These are phyloP conservation scores for Senna siamea DNA, from an alignment of 306 rosid species.

Conservation along the genomic window DNA sequence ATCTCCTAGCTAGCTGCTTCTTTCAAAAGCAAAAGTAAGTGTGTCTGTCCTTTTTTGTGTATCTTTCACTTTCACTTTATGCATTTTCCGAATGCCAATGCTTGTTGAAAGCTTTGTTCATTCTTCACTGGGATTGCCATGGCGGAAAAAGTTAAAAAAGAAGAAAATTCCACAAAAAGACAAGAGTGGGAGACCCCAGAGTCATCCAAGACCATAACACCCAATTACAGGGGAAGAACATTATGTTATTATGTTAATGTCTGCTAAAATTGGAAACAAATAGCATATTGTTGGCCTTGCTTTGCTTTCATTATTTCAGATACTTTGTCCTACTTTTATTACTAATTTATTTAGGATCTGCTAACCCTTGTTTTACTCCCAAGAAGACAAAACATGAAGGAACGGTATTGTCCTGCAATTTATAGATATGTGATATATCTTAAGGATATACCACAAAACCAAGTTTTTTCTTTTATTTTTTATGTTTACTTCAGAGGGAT, in stretches of 20 bases:
- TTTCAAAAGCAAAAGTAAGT: not conserved
- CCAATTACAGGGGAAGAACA: not conserved
- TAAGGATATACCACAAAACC: too few species aligned
- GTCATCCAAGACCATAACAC: not conserved
- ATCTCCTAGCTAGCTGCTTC: not conserved
- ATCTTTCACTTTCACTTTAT: slow-evolving; percentile 32
- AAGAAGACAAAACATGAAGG: not conserved
- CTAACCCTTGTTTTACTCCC: not conserved
- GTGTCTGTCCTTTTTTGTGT: not conserved
- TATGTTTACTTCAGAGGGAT: too few species aligned
- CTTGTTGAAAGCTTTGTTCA: slow-evolving; percentile 12
- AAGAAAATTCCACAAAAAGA: not conserved
- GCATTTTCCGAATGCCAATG: slow-evolving; percentile 30
- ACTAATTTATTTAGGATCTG: not conserved
- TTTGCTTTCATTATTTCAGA: not conserved
- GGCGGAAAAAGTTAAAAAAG: not conserved
- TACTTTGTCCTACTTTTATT: not conserved
- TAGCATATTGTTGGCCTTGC: not conserved
- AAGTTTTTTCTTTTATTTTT: too few species aligned
- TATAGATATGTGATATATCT: not conserved
- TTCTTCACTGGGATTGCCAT: slow-evolving; percentile 24
- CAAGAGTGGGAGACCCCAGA: not conserved
- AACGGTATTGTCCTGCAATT: not conserved
- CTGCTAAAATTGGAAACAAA: not conserved
- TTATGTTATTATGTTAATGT: not conserved